Conservation (phyloP, 768 basidiomycete species). For the Phlebiopsis flavidoalba region DNA sequence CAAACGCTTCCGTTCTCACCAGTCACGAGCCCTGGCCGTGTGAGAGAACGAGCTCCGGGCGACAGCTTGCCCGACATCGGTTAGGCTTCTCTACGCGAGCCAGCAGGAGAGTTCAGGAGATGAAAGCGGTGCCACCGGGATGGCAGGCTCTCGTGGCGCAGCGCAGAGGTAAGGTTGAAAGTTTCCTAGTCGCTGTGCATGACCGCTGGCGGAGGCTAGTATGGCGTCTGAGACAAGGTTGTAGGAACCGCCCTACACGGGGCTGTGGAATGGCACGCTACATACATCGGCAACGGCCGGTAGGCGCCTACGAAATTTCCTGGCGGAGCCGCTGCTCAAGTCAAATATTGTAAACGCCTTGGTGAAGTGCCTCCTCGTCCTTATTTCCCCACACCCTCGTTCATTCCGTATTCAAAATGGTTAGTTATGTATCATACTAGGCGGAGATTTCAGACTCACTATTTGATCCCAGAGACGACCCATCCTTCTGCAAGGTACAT, state of each 20-base stretch:
- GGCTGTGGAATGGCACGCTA: not conserved
- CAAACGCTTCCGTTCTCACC: not conserved
- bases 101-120: not conserved
- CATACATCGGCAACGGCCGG: constrained; percentile 10
- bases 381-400: not conserved
- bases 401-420: constrained; percentile 18
- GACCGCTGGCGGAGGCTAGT: not conserved
- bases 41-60: not conserved
- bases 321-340: constrained; percentile 7
- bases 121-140: not conserved
- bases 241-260: not conserved
- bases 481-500: constrained; percentile 30
- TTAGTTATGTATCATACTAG: constrained; percentile 1
- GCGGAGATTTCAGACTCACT: constrained; percentile 5
- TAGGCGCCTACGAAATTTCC: constrained; percentile 10
- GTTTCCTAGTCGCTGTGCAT: not conserved
- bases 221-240: not conserved
- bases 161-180: not conserved
- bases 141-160: not conserved
- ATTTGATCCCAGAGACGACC: constrained; percentile 23
- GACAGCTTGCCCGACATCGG: not conserved
- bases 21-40: not conserved
- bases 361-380: not conserved
- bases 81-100: not conserved
- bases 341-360: not conserved